Evolutionary conservation across 208 protist genomes (phyloP).

Genomic region (Trichomonas vaginalis): DNA sequence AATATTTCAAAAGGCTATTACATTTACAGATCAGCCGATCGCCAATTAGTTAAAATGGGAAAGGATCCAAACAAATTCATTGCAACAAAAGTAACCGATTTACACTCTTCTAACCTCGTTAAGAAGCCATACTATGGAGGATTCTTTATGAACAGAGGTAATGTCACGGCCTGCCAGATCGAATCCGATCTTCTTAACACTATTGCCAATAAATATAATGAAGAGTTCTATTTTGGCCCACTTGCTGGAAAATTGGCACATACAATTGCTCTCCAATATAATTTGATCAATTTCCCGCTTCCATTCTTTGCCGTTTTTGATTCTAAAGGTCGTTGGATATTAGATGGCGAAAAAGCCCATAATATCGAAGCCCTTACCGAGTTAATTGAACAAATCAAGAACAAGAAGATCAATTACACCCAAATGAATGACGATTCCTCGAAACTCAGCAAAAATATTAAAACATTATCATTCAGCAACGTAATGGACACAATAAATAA

Average conservation of each 20-base stretch:
- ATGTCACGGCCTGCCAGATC: not conserved
- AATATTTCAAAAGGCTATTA: not conserved
- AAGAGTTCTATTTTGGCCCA: not conserved
- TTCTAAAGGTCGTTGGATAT: not conserved
- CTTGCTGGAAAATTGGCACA: not conserved
- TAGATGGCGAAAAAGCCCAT: not conserved
- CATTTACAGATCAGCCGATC: not conserved
- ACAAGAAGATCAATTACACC: not conserved
- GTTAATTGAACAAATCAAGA: not conserved
- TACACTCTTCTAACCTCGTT: not conserved
- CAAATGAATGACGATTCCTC: not conserved
- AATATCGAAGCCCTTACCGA: not conserved
- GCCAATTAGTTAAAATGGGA: not conserved
- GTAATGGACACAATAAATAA: not conserved
- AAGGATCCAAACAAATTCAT: not conserved
- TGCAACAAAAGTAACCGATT: not conserved
- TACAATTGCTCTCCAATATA: not conserved
- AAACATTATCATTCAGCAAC: not conserved
- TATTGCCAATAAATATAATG: not conserved
- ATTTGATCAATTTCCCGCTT: not conserved
- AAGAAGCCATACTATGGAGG: not conserved
- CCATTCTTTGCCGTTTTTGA: not conserved
- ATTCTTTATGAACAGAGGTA: not conserved
- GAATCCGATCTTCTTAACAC: not conserved
- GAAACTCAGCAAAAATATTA: not conserved